phyloP scores from a whole-genome alignment of 257 asterid genomes.

The Rhazya stricta region DNA sequence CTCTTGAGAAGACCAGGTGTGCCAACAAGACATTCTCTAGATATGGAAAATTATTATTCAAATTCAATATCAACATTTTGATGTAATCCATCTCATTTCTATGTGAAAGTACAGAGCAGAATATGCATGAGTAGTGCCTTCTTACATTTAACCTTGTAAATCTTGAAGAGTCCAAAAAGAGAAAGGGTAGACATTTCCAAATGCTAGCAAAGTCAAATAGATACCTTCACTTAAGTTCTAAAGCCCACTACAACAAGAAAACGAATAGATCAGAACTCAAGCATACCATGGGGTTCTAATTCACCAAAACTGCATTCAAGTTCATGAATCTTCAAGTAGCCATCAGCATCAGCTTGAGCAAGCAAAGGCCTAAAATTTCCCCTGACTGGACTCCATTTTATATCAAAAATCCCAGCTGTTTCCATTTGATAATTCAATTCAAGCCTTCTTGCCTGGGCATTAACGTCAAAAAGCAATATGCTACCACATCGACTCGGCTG shows the following conservation, averaged over 20 bases:
- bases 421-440: constrained; percentile 46
- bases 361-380: constrained; percentile 50
- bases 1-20: background rate
- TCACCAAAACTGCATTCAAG: constrained; percentile 35
- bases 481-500: constrained; percentile 69
- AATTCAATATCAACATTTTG: too few relatives aligned
- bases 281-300: constrained; percentile 37
- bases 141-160: background rate
- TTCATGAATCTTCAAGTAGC: constrained; percentile 53
- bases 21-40: background rate
- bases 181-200: background rate
- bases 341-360: constrained; percentile 98
- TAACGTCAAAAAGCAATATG: constrained; percentile 68
- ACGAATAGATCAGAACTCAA: background rate
- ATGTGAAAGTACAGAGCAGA: background rate
- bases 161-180: background rate
- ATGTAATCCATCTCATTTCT: background rate
- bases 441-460: constrained; percentile 36
- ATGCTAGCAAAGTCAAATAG: background rate
- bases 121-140: background rate
- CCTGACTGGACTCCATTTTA: constrained; percentile 67
- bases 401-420: constrained; percentile 79
- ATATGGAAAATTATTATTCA: background rate
- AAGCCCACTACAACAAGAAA: background rate
- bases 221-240: background rate